Evolutionary conservation across 352 stramenopile genomes (phyloP), one percentile per base, ranked within the genome.

Genomic region (Phytophthora foliorum): DNA sequence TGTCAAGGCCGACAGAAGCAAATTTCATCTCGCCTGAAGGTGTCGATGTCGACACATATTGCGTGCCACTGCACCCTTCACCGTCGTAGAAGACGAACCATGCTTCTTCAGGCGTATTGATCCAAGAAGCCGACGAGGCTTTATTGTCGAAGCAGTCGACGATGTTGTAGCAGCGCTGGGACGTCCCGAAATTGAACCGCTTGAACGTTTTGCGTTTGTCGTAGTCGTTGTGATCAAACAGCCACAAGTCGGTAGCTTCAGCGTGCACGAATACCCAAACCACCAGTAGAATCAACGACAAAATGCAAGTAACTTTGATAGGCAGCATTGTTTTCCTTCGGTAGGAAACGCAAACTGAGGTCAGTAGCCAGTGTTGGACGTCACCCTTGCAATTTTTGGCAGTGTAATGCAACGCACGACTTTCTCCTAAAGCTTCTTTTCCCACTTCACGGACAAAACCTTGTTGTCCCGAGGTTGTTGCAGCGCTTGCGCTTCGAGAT

Each of bases 121-220:
- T 72, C 68, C 63, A 76, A 9, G 49, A 61, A 7, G 51, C 68
- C 8, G 68, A 64, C 2, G 68, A 75, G 7, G 56, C 56, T 34
- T 57, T 72, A 42, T 72, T 49, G 24, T 72, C 27, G 51, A 75
- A 75, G 21, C 68, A 75, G 39, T 69, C 57, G 5, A 25, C 56
- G 11, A 75, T 41, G 25, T 24, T 72, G 55, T 75, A 72, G 62
- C 67, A 72, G 49, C 67, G 61, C 44, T 75, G 61, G 1, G 56
- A 57, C 6, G 49, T 67, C 4, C 61, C 50, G n/a, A 75, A 75
- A 22, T 68, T 68, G 25, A 72, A 72, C 44, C 36, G 39, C 44
- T 75, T 75, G 57, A 75, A 75, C 13, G 21, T 64, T 52, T 68
- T 63, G 34, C 64, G 49, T 14, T 72, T 75, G 67, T 50, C 31